Percentiles rank a stretch among this genome's conserved stretches.
Conservation (phyloP, 2,329 filamentous ascomycete species). For the Ceratocystis albifundus region DNA sequence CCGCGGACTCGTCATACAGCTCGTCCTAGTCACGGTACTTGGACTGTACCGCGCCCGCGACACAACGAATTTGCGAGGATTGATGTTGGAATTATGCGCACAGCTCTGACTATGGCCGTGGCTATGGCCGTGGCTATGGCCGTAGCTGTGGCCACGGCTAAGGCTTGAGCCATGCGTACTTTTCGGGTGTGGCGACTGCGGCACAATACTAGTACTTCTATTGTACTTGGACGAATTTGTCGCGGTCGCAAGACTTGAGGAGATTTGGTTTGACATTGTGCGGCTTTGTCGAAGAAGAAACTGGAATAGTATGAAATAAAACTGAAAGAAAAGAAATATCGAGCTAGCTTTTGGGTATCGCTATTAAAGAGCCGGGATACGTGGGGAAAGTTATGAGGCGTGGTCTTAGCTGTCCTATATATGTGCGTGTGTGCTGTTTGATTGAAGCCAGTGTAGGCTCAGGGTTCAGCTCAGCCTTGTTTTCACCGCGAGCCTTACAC, state of each 20-base stretch:
- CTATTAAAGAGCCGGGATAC: not conserved
- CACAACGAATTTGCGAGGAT: not conserved
- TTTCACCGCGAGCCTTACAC: not conserved
- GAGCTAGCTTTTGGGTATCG: not conserved
- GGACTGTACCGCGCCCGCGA: not conserved
- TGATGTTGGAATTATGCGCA: not conserved
- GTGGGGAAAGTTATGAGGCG: not conserved
- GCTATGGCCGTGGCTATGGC: not conserved
- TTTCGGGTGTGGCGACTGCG: not conserved
- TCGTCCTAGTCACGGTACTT: not conserved
- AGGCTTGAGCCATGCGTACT: not conserved
- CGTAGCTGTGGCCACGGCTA: not conserved
- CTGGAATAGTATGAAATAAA: not conserved
- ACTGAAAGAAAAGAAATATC: not conserved
- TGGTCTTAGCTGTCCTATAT: constrained; percentile 3
- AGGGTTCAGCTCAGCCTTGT: not conserved
- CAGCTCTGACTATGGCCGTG: not conserved
- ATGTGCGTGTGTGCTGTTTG: not conserved
- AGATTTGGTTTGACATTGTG: not conserved
- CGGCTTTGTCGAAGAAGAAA: not conserved
- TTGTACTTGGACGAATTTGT: not conserved
- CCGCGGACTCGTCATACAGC: not conserved
- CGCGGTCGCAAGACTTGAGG: not conserved
- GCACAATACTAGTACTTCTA: not conserved
- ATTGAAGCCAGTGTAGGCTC: not conserved